These are phyloP conservation scores for Boletus barrowsii DNA, from an alignment of 768 basidiomycete species.

Conservation along the genomic window DNA sequence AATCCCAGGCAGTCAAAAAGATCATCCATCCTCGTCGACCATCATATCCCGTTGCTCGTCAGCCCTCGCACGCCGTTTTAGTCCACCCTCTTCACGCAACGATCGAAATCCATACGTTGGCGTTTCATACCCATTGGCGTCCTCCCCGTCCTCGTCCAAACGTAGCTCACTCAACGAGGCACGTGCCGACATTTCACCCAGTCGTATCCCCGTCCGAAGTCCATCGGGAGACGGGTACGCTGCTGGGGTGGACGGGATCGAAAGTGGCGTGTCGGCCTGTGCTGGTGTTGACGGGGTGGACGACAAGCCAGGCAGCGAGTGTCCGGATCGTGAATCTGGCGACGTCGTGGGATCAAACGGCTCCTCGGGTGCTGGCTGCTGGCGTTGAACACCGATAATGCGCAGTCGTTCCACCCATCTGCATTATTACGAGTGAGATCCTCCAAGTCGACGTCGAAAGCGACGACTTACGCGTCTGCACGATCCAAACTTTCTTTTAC, in stretches of 20 bases:
- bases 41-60: slow-evolving; percentile 15
- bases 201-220: slow-evolving; percentile 23
- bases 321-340: slow-evolving; percentile 6
- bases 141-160: slow-evolving; percentile 20
- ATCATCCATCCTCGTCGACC: slow-evolving; percentile 16
- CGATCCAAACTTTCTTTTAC: slow-evolving; percentile 85
- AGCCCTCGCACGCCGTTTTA: background rate
- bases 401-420: slow-evolving; percentile 85
- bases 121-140: slow-evolving; percentile 17
- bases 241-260: slow-evolving; percentile 30
- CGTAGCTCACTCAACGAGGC: slow-evolving; percentile 31
- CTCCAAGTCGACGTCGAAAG: background rate
- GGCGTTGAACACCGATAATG: slow-evolving; percentile 72
- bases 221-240: slow-evolving; percentile 26
- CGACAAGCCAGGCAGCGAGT: slow-evolving; percentile 28
- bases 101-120: slow-evolving; percentile 16
- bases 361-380: slow-evolving; percentile 25
- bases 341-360: slow-evolving; percentile 8
- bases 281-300: slow-evolving; percentile 32
- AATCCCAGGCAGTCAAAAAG: background rate
- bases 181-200: slow-evolving; percentile 27
- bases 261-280: slow-evolving; percentile 23
- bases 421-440: background rate
- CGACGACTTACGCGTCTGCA: slow-evolving; percentile 69
- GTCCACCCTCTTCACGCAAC: slow-evolving; percentile 5